A percentile compares a stretch with the other conserved stretches of the same genome.
phyloP scores from a whole-genome alignment of 495 filamentous ascomycete genomes.

The Paragyromitra xinjiangensis region DNA sequence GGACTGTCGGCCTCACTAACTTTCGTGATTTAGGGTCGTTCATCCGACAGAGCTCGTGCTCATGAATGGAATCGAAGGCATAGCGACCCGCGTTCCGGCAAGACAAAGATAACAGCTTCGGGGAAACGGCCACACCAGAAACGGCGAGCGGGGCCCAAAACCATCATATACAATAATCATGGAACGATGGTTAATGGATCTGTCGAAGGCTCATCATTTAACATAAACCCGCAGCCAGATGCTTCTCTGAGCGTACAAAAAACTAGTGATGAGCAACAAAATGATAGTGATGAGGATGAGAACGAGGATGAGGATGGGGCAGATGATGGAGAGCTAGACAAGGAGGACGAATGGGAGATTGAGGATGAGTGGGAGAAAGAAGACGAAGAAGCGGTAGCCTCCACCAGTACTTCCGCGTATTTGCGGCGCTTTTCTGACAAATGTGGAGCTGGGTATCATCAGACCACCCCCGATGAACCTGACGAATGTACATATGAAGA shows the following conservation, averaged over 20 bases:
- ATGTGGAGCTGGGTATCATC: not conserved
- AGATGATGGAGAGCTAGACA: not conserved
- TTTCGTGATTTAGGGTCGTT: constrained; percentile 4
- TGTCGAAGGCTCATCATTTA: not conserved
- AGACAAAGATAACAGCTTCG: not conserved
- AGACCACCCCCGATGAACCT: not conserved
- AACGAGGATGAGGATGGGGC: not conserved
- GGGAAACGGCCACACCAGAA: constrained; percentile 7
- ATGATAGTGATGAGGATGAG: not conserved
- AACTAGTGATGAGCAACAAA: not conserved
- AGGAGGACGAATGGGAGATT: not conserved
- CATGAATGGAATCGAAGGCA: constrained; percentile 5
- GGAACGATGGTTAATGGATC: not conserved
- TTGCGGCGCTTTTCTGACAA: not conserved
- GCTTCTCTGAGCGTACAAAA: not conserved
- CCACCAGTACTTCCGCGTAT: not conserved
- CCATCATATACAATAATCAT: not conserved
- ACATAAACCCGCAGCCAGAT: not conserved
- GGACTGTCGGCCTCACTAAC: not conserved
- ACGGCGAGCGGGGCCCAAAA: constrained; percentile 1
- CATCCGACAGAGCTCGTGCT: constrained; percentile 19
- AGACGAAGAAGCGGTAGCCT: not conserved
- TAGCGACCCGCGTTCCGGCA: constrained; percentile 1
- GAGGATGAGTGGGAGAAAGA: not conserved
- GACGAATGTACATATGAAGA: not conserved